Evolutionary conservation across 2,329 filamentous ascomycete species (phyloP).

Genomic region (Penicillium sp.): DNA sequence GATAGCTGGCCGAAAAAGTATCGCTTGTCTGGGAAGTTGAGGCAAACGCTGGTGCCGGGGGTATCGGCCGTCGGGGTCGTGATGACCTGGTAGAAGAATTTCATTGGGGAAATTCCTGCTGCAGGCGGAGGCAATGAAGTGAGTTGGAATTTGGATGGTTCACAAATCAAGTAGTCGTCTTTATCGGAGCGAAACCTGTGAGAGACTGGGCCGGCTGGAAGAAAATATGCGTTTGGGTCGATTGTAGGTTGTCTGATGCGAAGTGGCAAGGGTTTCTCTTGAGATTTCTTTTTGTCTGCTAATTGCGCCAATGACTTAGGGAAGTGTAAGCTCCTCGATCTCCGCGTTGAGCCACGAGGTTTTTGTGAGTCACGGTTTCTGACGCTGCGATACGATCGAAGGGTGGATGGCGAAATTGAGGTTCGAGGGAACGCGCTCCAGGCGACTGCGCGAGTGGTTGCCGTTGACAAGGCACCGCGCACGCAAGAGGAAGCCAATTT

Average conservation of each 20-base stretch:
- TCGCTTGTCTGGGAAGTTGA: constrained; percentile 76
- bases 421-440: constrained; percentile 12
- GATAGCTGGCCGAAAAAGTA: constrained; percentile 81
- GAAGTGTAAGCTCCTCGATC: background rate
- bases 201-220: constrained; percentile 4
- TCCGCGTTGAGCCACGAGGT: background rate
- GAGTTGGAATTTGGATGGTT: constrained; percentile 13
- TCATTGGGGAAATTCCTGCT: constrained; percentile 54
- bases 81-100: constrained; percentile 69
- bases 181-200: background rate
- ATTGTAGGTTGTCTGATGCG: constrained; percentile 6
- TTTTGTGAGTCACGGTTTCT: background rate
- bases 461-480: constrained; percentile 28
- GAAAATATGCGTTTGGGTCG: constrained; percentile 4
- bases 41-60: constrained; percentile 69
- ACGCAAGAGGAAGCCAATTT: constrained; percentile 37
- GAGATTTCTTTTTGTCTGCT: background rate
- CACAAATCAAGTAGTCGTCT: constrained; percentile 24
- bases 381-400: constrained; percentile 8
- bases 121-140: background rate
- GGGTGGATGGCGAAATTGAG: constrained; percentile 7
- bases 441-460: constrained; percentile 24
- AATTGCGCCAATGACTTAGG: background rate
- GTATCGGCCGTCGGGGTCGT: constrained; percentile 86
- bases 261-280: background rate